A percentile compares a stretch with the other conserved stretches of the same genome.
Conservation (phyloP, 805 yeast genomes). For the Spathaspora passalidarum region DNA sequence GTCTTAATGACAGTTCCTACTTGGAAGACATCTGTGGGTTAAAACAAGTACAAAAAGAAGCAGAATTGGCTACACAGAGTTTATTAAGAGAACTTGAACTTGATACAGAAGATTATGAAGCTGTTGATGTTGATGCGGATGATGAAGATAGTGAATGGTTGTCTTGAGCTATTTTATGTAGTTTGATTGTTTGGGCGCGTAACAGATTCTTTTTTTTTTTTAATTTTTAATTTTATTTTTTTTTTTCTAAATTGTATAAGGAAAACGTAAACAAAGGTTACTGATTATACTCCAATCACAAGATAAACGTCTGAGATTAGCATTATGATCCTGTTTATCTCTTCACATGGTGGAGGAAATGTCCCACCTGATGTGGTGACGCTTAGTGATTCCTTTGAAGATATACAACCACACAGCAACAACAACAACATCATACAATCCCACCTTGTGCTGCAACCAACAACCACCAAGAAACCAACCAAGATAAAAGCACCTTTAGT, state of each 20-base stretch:
- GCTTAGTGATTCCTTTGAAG: not conserved
- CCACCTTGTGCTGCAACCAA: not conserved
- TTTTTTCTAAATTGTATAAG: too few species aligned
- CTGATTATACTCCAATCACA: not conserved
- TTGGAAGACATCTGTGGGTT: constrained; percentile 82
- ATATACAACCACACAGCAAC: not conserved
- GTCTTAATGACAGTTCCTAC: constrained; percentile 63
- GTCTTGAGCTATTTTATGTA: too few species aligned
- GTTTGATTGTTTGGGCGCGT: too few species aligned
- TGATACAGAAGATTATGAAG: constrained; percentile 11
- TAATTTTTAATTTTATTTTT: too few species aligned
- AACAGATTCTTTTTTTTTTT: not conserved
- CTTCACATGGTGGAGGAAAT: not conserved
- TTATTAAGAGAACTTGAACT: constrained; percentile 23
- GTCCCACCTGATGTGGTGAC: constrained; percentile 1
- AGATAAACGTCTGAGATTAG: too few species aligned
- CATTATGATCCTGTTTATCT: not conserved
- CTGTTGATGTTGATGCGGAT: not conserved
- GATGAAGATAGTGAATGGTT: constrained; percentile 6
- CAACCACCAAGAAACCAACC: constrained; percentile 5
- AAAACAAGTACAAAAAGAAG: constrained; percentile 64
- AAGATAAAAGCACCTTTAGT: constrained; percentile 44
- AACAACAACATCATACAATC: not conserved
- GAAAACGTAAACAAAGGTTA: not conserved
- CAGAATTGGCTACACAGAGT: constrained; percentile 49